Conservation (phyloP, 2,329 filamentous ascomycete species). For the Ascochyta lentis region DNA sequence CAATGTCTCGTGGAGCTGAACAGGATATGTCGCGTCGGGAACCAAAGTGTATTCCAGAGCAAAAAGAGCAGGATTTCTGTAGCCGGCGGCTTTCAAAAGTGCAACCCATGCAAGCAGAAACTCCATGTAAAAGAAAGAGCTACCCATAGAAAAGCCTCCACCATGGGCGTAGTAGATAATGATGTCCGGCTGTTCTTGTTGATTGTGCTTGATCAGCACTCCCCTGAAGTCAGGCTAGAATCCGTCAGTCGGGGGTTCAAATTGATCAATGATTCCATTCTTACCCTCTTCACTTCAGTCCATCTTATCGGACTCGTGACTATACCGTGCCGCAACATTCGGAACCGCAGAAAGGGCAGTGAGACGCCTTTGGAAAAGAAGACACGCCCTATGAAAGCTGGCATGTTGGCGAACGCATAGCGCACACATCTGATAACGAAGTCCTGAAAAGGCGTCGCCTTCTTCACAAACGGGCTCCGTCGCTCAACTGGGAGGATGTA, state of each 20-base stretch:
- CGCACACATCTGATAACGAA: conserved; percentile 78
- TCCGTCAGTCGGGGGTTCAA: background rate
- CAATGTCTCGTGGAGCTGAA: conserved; percentile 73
- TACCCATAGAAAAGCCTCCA: conserved; percentile 85
- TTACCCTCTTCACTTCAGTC: conserved; percentile 63
- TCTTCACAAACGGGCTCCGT: conserved; percentile 69
- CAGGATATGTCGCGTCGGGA: conserved; percentile 75
- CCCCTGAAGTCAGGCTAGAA: conserved; percentile 62
- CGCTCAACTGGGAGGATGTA: conserved; percentile 56
- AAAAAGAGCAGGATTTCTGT: conserved; percentile 78
- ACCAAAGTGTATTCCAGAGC: conserved; percentile 82
- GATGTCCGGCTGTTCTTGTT: conserved; percentile 69
- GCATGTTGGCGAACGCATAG: conserved; percentile 77
- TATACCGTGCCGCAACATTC: conserved; percentile 76
- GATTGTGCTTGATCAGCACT: conserved; percentile 72
- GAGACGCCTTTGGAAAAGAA: conserved; percentile 80
- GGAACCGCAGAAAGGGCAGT: conserved; percentile 75
- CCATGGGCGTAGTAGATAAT: conserved; percentile 85
- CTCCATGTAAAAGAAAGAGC: conserved; percentile 80
- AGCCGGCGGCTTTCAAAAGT: conserved; percentile 69
- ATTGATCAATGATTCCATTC: conserved; percentile 18
- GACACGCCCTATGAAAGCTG: conserved; percentile 71
- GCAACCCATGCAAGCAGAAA: conserved; percentile 77
- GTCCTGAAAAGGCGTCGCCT: conserved; percentile 77
- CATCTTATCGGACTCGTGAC: conserved; percentile 68